Base-by-base conservation (phyloP, 495 filamentous ascomycete genomes). In the Clavariopsis aquatica region DNA sequence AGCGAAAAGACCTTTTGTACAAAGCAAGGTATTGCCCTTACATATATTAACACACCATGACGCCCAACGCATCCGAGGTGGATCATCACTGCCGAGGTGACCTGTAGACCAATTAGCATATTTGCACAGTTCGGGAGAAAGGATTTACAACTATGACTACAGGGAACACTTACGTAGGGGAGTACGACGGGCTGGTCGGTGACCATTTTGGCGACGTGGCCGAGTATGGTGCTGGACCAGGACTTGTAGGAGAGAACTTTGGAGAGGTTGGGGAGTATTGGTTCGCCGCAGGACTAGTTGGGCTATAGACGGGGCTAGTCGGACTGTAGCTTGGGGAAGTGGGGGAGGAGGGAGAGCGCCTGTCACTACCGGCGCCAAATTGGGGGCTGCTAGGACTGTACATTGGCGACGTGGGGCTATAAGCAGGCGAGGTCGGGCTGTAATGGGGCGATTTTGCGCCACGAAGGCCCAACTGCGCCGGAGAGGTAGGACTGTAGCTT, bases 331-430 rank as follows among this genome's bases (percentile, higher is more conserved):
- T 49, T 13, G 73, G 73, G n/a, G 66, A 72, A 9, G 46, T 65
- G 13, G 90, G 90, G 65, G 88, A 91, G 13, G 67, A 65, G 15
- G 70, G 70, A 13, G 67, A 70, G 19, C 68, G 64, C 45, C 64
- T 59, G 72, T 92, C 92, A 8, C 82, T 84, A 68, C 85, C 83
- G 27, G 78, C 84, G 46, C 62, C 59, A 55, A 70, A 72, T 46
- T 70, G 68, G 28, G 90, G 90, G 49, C 87, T 89, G 6, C 85
- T 88, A 13, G 89, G 89, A 20, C 85, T 89, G 75, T 91, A 94
- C 66, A 85, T 79, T 34, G 84, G 84, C 34, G 83, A 85, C 12
- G 85, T 82, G 26, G 85, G 84, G 61, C 80, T 83, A 72, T 85
- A 86, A 54, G 75, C 81, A n/a, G 85, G 85, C 8, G 83, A 86